A percentile compares a stretch with the other conserved stretches of the same genome.
phyloP scores from a whole-genome alignment of 2,329 filamentous ascomycete species.

The Dactylella cylindrospora region DNA sequence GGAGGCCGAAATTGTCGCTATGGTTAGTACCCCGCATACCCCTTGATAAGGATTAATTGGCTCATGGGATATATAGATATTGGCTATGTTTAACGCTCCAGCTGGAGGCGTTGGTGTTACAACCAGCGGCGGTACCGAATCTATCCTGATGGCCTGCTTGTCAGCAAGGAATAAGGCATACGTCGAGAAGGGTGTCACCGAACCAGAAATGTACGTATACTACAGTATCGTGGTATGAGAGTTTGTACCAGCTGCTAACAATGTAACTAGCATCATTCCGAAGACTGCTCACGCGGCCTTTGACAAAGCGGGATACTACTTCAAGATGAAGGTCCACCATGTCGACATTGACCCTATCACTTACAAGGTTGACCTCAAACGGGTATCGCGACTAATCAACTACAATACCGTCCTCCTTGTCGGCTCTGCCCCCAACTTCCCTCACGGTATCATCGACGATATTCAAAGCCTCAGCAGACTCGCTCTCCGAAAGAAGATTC shows the following conservation, averaged over 20 bases:
- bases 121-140: slow-evolving; percentile 91
- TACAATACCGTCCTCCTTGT: slow-evolving; percentile 91
- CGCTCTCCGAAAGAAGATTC: slow-evolving; percentile 74
- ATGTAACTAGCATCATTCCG: slow-evolving; percentile 73
- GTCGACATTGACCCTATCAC: slow-evolving; percentile 81
- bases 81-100: slow-evolving; percentile 85
- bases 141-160: slow-evolving; percentile 92
- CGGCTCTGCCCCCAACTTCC: slow-evolving; percentile 94
- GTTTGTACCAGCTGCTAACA: slow-evolving; percentile 33
- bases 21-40: slow-evolving; percentile 61
- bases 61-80: slow-evolving; percentile 53
- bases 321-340: slow-evolving; percentile 90
- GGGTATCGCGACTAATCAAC: slow-evolving; percentile 83
- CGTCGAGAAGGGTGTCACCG: slow-evolving; percentile 78
- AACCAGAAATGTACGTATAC: slow-evolving; percentile 81
- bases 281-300: slow-evolving; percentile 95
- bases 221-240: not conserved
- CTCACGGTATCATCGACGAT: slow-evolving; percentile 96
- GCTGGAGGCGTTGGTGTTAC: slow-evolving; percentile 81
- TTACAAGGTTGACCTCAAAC: slow-evolving; percentile 79
- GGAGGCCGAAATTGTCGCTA: slow-evolving; percentile 96
- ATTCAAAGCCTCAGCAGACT: slow-evolving; percentile 81
- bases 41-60: slow-evolving; percentile 9
- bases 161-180: slow-evolving; percentile 87
- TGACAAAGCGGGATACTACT: slow-evolving; percentile 91